Evolutionary conservation across 2,329 filamentous ascomycete species (phyloP), one percentile per base, ranked within the genome.

Genomic region (Alternaria burnsii): DNA sequence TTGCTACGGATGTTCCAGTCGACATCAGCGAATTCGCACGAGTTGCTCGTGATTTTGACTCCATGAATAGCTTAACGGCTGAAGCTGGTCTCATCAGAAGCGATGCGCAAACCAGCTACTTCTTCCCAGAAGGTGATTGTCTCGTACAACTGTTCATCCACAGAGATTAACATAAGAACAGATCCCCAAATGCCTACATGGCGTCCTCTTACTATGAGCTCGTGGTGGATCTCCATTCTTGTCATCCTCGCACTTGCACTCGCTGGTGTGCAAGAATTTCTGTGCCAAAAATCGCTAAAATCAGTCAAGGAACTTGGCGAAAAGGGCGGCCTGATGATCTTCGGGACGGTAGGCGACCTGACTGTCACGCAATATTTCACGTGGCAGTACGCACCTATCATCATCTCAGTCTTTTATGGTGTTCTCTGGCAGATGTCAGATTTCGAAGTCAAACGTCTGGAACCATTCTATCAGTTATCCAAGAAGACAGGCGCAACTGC

Each of bases 351-450:
- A 9, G 54, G 68, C 20, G 66, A 76, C 1, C 50, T 80, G 24
- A 59, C 69, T 38, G 50, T 77, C 9, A 67, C 69, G 1, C 64
- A 70, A 26, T 77, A 74, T 43, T 78, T 78, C 34, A 76, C 75
- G 2, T 78, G 78, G 70, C 76, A 81, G 56, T 78, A 80, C 74
- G 68, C 81, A 58, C 65, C 78, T 0, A 82, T 82, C 12, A 75
- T 84, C 48, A 69, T 82, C n/a, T 79, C 82, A 34, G 81, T 84
- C 48, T 76, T 77, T 22, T 84, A 83, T 58, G 82, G 82, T 46
- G 81, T 84, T 12, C 63, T 83, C 12, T 84, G 82, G 80, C 82
- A 83, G 58, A 81, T 84, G 60, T 78, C 81, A 28, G 82, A 84
- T 60, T 84, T 81, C 51, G 82, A 84, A 40, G 81, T 83, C 47